A percentile compares a stretch with the other conserved stretches of the same genome.
Evolutionary conservation across 2,329 filamentous ascomycete genomes (phyloP).

Genomic region (Fusarium fujikuroi): DNA sequence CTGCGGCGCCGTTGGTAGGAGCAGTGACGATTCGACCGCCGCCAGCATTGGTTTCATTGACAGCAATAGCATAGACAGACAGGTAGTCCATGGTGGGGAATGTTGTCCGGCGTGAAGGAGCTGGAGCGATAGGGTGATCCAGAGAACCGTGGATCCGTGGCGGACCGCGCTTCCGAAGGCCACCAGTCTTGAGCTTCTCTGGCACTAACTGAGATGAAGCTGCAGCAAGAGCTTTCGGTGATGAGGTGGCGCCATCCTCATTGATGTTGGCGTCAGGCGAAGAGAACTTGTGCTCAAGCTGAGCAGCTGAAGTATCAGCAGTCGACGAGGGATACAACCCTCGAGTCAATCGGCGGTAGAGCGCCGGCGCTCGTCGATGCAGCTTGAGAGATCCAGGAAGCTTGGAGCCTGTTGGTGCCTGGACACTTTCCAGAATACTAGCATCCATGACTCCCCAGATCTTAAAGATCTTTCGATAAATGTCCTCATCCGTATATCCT

Average conservation of each 20-base stretch:
- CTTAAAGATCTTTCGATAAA: constrained; percentile 57
- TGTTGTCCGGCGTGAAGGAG: constrained; percentile 57
- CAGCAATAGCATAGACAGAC: constrained; percentile 62
- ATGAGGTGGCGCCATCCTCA: constrained; percentile 6
- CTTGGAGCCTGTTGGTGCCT: constrained; percentile 54
- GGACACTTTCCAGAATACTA: constrained; percentile 61
- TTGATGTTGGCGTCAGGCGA: constrained; percentile 3
- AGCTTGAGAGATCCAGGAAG: constrained; percentile 61
- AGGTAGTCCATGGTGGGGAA: constrained; percentile 63
- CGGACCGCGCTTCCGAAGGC: constrained; percentile 45
- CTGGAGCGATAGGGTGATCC: constrained; percentile 58
- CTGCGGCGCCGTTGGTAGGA: constrained; percentile 62
- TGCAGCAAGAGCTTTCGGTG: constrained; percentile 5
- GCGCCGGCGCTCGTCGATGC: constrained; percentile 57
- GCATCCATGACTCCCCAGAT: constrained; percentile 65
- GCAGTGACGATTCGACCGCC: constrained; percentile 63
- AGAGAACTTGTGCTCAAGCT: constrained; percentile 22
- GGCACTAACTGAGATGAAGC: constrained; percentile 3
- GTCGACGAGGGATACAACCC: constrained; percentile 55
- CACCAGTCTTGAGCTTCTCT: background rate
- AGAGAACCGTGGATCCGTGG: constrained; percentile 58
- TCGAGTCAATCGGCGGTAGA: constrained; percentile 58
- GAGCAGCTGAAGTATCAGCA: constrained; percentile 15
- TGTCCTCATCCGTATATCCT: constrained; percentile 61
- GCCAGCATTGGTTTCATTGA: constrained; percentile 64